Conservation (phyloP, 805 yeast species). For the Suhomyces pyralidae region DNA sequence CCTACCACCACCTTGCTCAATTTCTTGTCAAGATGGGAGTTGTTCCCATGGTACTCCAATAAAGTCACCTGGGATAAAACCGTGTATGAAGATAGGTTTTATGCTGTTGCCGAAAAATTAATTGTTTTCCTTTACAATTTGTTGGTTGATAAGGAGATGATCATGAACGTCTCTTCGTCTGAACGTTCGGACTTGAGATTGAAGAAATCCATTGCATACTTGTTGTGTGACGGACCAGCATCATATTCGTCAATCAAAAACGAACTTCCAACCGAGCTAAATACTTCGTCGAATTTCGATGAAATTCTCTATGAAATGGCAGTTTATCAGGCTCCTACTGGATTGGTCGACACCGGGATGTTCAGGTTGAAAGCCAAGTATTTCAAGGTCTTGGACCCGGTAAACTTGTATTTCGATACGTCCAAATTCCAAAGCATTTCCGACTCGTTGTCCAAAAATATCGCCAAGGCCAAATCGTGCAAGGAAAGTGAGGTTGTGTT, state of each 20-base stretch:
- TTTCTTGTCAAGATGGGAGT: constrained; percentile 56
- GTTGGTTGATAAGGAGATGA: constrained; percentile 35
- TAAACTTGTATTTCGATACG: constrained; percentile 46
- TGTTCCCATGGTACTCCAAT: constrained; percentile 48
- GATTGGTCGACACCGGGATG: constrained; percentile 55
- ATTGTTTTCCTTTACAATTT: constrained; percentile 44
- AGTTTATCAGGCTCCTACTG: constrained; percentile 58
- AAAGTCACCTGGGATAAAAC: constrained; percentile 31
- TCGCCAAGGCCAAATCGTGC: constrained; percentile 37
- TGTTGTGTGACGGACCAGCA: constrained; percentile 50
- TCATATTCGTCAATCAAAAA: constrained; percentile 49
- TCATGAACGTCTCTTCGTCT: constrained; percentile 21
- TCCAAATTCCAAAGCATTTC: constrained; percentile 52
- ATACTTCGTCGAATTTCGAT: constrained; percentile 43
- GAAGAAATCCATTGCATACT: constrained; percentile 45
- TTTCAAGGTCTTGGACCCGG: constrained; percentile 59
- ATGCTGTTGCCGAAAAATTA: constrained; percentile 42
- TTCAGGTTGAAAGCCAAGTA: constrained; percentile 63
- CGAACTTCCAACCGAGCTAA: constrained; percentile 23
- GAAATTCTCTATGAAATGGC: constrained; percentile 59
- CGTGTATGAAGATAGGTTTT: constrained; percentile 47
- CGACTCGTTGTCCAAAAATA: constrained; percentile 41
- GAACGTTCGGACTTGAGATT: constrained; percentile 27
- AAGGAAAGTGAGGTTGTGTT: constrained; percentile 45
- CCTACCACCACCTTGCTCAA: constrained; percentile 34